These are phyloP conservation scores for Aspergillus aculeatinus DNA, from an alignment of 2,329 filamentous ascomycete species.

Conservation along the genomic window DNA sequence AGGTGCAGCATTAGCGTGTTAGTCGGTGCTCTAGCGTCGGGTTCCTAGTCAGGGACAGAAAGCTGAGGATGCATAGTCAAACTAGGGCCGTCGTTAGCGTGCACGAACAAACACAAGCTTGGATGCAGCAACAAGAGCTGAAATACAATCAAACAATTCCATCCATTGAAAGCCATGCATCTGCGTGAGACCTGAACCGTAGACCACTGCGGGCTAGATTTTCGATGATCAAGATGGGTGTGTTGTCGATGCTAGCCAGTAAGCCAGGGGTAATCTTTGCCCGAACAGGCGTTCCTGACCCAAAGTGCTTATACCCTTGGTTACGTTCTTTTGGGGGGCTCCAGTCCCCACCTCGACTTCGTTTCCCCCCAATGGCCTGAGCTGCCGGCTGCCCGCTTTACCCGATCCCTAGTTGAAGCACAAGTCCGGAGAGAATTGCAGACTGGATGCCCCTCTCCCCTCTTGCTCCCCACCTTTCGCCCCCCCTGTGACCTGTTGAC, in stretches of 20 bases:
- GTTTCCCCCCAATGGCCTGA: constrained; percentile 13
- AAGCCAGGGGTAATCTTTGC: constrained; percentile 16
- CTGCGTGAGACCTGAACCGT: background rate
- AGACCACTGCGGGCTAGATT: background rate
- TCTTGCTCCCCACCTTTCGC: background rate
- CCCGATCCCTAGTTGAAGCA: constrained; percentile 7
- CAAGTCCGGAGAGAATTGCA: background rate
- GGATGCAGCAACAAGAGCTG: background rate
- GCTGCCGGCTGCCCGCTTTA: constrained; percentile 13
- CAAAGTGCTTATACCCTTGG: constrained; percentile 10
- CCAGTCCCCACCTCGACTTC: background rate
- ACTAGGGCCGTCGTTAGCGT: constrained; percentile 1
- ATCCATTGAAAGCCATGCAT: background rate
- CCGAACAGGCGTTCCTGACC: constrained; percentile 17
- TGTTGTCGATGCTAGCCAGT: constrained; percentile 1
- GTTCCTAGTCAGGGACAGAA: constrained; percentile 8
- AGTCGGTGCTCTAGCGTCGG: constrained; percentile 1
- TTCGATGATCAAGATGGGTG: background rate
- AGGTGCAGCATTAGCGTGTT: constrained; percentile 1
- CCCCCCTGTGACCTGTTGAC: background rate
- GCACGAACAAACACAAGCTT: background rate
- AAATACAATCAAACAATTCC: background rate
- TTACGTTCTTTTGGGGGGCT: constrained; percentile 12
- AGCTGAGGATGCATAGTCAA: constrained; percentile 5
- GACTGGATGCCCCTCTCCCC: background rate